Conservation (phyloP, 768 basidiomycete genomes). For the Mycena vulgaris region DNA sequence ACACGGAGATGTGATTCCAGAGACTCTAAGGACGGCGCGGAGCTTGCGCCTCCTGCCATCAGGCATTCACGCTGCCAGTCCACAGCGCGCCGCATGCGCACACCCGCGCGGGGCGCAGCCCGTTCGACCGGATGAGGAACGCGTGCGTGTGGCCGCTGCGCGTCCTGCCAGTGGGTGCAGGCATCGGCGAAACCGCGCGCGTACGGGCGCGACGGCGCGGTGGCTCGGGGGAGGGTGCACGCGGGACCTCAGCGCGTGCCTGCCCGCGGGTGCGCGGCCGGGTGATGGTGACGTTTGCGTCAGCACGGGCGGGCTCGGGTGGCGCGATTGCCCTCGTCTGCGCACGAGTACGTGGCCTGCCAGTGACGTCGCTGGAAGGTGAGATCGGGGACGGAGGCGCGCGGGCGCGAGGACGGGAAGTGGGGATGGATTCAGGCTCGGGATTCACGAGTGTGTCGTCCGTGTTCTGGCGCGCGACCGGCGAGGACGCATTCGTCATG, state of each 20-base stretch:
- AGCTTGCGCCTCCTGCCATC: too few relatives aligned
- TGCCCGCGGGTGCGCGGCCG: slow-evolving; percentile 18
- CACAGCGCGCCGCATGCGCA: slow-evolving; percentile 19
- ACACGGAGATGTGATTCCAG: background rate
- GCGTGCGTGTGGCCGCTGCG: slow-evolving; percentile 7
- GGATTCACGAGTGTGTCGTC: slow-evolving; percentile 24
- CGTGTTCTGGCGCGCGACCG: slow-evolving; percentile 14
- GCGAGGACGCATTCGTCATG: background rate
- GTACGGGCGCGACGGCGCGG: slow-evolving; percentile 11
- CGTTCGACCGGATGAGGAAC: slow-evolving; percentile 9
- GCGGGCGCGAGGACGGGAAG: background rate
- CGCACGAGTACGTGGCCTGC: background rate
- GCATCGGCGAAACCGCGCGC: slow-evolving; percentile 13
- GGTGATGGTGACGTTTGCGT: slow-evolving; percentile 1
- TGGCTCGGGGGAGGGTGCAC: slow-evolving; percentile 8
- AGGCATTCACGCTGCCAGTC: background rate
- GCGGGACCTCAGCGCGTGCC: background rate
- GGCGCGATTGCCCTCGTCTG: slow-evolving; percentile 10
- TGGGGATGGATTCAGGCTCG: background rate
- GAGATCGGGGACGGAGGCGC: slow-evolving; percentile 6
- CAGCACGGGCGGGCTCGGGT: background rate
- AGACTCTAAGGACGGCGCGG: too few relatives aligned
- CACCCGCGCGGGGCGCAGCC: background rate
- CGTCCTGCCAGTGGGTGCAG: background rate
- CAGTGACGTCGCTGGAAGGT: background rate